Conservation (phyloP, 2,329 filamentous ascomycete genomes). For the Ilyonectria robusta region DNA sequence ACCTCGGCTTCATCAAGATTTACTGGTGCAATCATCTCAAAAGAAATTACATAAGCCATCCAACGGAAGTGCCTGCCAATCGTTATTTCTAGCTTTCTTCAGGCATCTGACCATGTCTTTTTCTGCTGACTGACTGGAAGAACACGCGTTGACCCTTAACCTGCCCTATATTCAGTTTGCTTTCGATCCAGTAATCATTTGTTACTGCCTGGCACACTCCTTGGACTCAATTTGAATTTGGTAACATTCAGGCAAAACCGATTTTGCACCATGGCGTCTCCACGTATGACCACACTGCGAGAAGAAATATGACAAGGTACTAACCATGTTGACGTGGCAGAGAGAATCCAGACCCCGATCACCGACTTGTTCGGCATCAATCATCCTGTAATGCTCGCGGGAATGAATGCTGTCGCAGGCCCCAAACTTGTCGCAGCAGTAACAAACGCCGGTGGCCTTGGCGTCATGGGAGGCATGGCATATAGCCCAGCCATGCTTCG, state of each 20-base stretch:
- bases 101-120: neutral
- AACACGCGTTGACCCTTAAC: neutral
- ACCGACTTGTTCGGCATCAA: conserved; percentile 99
- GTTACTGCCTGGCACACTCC: neutral
- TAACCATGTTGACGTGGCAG: conserved; percentile 41
- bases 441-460: conserved; percentile 95
- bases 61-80: neutral
- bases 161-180: neutral
- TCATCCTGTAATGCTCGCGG: conserved; percentile 94
- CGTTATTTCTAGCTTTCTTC: neutral
- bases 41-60: neutral
- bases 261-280: conserved; percentile 76
- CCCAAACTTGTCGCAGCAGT: conserved; percentile 97
- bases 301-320: conserved; percentile 1
- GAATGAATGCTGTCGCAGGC: conserved; percentile 99
- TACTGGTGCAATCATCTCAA: neutral
- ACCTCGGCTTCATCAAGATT: neutral
- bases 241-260: neutral
- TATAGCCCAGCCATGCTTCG: conserved; percentile 98
- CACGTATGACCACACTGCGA: conserved; percentile 67
- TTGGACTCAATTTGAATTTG: neutral
- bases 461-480: conserved; percentile 94
- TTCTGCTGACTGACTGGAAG: neutral
- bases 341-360: conserved; percentile 84
- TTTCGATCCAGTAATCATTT: neutral